A percentile compares a stretch with the other conserved stretches of the same genome.
These are phyloP conservation scores for Eucalyptus lansdowneana DNA, from an alignment of 345 rosid genomes.

Conservation along the genomic window DNA sequence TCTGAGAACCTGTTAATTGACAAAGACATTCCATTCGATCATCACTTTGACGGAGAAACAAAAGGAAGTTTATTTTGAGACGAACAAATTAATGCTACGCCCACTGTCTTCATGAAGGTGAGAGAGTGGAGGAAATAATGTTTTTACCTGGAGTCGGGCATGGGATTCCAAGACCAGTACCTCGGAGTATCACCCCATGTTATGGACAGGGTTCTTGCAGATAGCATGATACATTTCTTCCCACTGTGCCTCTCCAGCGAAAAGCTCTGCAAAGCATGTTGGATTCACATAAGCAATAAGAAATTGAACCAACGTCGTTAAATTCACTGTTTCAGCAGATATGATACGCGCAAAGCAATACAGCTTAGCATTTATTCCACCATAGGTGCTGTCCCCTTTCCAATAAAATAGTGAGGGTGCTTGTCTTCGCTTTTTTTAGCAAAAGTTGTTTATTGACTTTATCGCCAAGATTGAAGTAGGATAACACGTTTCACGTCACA, in stretches of 20 bases:
- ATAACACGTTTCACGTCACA: neutral
- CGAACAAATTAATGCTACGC: neutral
- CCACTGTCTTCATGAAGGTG: neutral
- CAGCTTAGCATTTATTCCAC: neutral
- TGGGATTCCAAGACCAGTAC: neutral
- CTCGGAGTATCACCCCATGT: constrained; percentile 8
- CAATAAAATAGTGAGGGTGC: neutral
- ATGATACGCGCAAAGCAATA: neutral
- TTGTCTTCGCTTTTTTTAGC: neutral
- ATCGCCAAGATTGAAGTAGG: neutral
- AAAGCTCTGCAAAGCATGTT: neutral
- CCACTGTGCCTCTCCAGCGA: constrained; percentile 6
- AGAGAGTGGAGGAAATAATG: neutral
- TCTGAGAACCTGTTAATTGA: neutral
- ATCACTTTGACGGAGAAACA: neutral
- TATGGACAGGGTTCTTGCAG: constrained; percentile 7
- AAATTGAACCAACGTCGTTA: neutral
- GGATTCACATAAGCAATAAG: neutral
- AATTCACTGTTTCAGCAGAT: neutral
- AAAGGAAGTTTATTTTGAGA: neutral
- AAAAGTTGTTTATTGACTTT: neutral
- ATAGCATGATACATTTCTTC: constrained; percentile 15
- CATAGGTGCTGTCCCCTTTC: neutral
- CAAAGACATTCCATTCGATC: neutral
- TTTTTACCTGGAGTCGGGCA: neutral